A percentile compares a stretch with the other conserved stretches of the same genome.
These are phyloP conservation scores for Claviceps pazoutovae DNA, from an alignment of 2,329 filamentous ascomycete species.

Conservation along the genomic window DNA sequence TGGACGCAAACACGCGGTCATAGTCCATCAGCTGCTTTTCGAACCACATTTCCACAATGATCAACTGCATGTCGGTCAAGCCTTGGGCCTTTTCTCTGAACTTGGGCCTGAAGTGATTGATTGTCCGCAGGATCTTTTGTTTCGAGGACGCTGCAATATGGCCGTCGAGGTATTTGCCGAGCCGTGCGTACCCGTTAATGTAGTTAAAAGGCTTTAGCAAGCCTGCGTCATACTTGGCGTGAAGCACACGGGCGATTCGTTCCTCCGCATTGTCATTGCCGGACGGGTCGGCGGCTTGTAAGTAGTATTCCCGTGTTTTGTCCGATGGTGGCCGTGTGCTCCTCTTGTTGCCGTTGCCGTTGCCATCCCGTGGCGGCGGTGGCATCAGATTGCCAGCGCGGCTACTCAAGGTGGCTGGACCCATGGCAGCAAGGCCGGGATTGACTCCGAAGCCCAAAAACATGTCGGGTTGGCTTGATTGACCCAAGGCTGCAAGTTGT, in stretches of 20 bases:
- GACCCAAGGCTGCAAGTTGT: conserved; percentile 30
- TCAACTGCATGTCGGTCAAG: conserved; percentile 84
- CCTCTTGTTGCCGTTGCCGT: conserved; percentile 46
- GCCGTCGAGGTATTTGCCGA: conserved; percentile 83
- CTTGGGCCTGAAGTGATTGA: conserved; percentile 87
- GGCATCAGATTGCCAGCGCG: conserved; percentile 28
- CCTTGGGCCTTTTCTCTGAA: conserved; percentile 90
- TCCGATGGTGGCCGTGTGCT: conserved; percentile 57
- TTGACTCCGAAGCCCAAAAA: conserved; percentile 34
- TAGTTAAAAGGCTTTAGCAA: conserved; percentile 96
- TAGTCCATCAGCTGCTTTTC: conserved; percentile 95
- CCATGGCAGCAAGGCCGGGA: conserved; percentile 13
- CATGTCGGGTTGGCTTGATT: conserved; percentile 31
- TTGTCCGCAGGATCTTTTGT: conserved; percentile 79
- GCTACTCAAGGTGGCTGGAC: conserved; percentile 11
- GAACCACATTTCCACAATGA: conserved; percentile 98
- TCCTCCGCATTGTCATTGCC: conserved; percentile 77
- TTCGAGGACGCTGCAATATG: conserved; percentile 72
- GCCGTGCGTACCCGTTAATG: conserved; percentile 81
- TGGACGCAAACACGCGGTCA: conserved; percentile 94
- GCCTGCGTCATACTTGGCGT: conserved; percentile 91
- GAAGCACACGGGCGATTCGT: conserved; percentile 85
- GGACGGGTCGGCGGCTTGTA: conserved; percentile 89
- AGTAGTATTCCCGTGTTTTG: conserved; percentile 78
- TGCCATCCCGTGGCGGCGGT: conserved; percentile 30